Conservation (phyloP, 805 yeast genomes). For the Yamadazyma akitaensis region DNA sequence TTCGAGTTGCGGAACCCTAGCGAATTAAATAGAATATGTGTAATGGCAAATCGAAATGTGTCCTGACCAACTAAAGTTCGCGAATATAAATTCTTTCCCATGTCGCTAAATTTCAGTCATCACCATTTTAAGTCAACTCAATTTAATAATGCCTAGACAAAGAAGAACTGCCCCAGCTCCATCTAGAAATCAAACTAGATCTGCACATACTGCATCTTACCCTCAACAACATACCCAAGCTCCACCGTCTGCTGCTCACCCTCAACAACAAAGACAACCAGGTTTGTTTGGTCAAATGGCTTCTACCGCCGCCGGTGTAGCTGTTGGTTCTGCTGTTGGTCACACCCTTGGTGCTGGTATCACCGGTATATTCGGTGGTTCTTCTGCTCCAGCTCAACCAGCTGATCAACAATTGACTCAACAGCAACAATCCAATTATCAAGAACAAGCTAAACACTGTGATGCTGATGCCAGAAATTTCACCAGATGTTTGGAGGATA, state of each 20-base stretch:
- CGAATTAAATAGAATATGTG: not conserved
- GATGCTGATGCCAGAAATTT: constrained; percentile 92
- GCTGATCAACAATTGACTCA: constrained; percentile 36
- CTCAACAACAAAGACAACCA: constrained; percentile 60
- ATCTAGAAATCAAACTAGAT: constrained; percentile 52
- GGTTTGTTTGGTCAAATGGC: constrained; percentile 98
- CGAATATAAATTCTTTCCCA: constrained; percentile 1
- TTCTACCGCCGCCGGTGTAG: constrained; percentile 98
- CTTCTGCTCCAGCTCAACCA: constrained; percentile 40
- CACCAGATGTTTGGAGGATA: constrained; percentile 92
- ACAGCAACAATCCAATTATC: constrained; percentile 30
- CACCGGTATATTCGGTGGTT: constrained; percentile 83
- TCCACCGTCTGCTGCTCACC: constrained; percentile 39
- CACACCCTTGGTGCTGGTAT: constrained; percentile 96
- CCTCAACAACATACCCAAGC: constrained; percentile 31
- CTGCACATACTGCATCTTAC: constrained; percentile 71
- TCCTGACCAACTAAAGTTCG: not conserved
- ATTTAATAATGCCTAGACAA: constrained; percentile 45
- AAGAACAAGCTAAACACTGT: constrained; percentile 57
- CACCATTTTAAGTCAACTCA: not conserved
- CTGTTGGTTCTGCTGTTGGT: constrained; percentile 96
- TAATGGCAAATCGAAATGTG: not conserved
- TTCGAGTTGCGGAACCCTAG: not conserved
- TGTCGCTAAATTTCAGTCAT: not conserved
- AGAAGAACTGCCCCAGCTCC: constrained; percentile 51